Evolutionary conservation across 2,329 filamentous ascomycete species (phyloP).

Genomic region (Acephala macrosclerotiorum): DNA sequence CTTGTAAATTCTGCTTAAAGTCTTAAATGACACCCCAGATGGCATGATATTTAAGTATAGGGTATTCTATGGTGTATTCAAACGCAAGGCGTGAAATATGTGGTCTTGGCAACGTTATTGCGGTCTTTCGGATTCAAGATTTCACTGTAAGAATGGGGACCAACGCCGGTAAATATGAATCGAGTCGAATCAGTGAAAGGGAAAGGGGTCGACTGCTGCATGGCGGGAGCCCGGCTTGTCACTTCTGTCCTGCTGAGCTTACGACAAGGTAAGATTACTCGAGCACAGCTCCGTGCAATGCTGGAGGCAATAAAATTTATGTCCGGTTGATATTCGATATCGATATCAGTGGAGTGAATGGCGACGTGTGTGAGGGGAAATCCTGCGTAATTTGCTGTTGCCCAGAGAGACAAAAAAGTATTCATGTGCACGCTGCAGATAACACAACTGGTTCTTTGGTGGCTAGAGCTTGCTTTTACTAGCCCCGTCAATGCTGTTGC

Average conservation of each 20-base stretch:
- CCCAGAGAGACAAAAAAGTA: constrained; percentile 20
- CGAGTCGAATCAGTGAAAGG: constrained; percentile 24
- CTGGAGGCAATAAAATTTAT: constrained; percentile 7
- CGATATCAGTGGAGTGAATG: constrained; percentile 13
- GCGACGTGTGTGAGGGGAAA: constrained; percentile 24
- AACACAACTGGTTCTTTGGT: neutral
- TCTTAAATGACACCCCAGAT: neutral
- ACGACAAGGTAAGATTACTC: constrained; percentile 26
- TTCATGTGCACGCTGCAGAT: constrained; percentile 12
- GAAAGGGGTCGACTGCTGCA: constrained; percentile 14
- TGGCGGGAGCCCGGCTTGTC: constrained; percentile 21
- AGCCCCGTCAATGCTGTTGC: neutral
- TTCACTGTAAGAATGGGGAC: constrained; percentile 3
- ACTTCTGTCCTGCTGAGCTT: constrained; percentile 31
- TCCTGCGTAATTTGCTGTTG: constrained; percentile 23
- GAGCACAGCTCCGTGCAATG: constrained; percentile 7
- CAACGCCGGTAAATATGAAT: constrained; percentile 25
- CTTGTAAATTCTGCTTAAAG: neutral
- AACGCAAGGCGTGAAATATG: constrained; percentile 19
- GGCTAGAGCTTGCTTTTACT: neutral
- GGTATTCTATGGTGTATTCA: constrained; percentile 10
- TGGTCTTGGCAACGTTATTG: constrained; percentile 10
- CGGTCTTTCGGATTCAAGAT: constrained; percentile 5
- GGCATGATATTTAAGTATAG: constrained; percentile 14
- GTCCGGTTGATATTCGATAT: neutral